phyloP scores from a whole-genome alignment of 2,329 filamentous ascomycete genomes.

The Fusarium nematophilum region DNA sequence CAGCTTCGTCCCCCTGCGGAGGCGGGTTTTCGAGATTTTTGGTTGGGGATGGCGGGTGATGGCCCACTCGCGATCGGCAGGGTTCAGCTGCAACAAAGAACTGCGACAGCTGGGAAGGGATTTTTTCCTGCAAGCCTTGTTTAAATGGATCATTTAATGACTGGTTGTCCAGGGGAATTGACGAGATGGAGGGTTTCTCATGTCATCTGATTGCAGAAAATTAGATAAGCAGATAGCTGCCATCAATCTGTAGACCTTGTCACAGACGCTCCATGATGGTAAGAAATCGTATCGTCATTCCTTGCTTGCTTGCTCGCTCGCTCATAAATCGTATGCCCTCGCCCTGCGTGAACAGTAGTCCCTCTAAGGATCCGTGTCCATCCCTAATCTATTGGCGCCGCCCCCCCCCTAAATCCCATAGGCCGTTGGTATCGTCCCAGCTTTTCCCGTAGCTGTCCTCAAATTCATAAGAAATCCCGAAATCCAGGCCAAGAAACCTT shows the following conservation, averaged over 20 bases:
- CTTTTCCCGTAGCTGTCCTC: background rate
- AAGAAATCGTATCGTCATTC: conserved; percentile 8
- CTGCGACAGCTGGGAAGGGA: background rate
- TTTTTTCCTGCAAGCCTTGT: background rate
- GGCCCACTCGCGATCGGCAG: conserved; percentile 30
- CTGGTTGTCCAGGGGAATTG: conserved; percentile 11
- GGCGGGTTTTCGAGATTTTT: conserved; percentile 21
- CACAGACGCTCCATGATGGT: background rate
- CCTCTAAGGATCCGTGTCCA: conserved; percentile 12
- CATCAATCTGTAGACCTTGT: too few species aligned
- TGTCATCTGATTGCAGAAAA: background rate
- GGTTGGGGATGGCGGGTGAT: conserved; percentile 8
- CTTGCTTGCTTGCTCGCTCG: conserved; percentile 9
- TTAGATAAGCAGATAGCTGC: background rate
- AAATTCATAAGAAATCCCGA: background rate
- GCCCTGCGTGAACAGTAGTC: conserved; percentile 9
- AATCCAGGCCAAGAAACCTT: background rate
- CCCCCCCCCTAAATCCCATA: conserved; percentile 6
- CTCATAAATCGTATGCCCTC: conserved; percentile 13
- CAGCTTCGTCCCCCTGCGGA: conserved; percentile 15
- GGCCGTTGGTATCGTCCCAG: conserved; percentile 30
- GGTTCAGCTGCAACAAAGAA: conserved; percentile 21
- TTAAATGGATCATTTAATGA: conserved; percentile 1
- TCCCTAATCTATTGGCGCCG: conserved; percentile 19
- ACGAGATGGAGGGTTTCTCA: background rate